These are phyloP conservation scores for Phellopilus nigrolimitatus DNA, from an alignment of 1,284 basidiomycete genomes.

Conservation along the genomic window DNA sequence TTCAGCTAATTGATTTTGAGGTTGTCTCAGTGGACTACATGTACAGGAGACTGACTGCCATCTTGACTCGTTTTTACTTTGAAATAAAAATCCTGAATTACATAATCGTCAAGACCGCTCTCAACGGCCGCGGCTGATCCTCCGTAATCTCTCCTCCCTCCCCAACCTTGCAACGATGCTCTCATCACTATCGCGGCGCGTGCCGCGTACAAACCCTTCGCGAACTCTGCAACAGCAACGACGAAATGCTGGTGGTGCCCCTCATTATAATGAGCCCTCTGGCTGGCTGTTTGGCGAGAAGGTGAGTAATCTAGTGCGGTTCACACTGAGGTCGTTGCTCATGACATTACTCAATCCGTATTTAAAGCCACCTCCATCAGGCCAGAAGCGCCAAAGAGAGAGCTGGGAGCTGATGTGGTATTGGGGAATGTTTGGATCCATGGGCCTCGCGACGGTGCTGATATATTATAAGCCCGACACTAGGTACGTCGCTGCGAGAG, in stretches of 20 bases:
- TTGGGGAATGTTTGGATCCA: constrained; percentile 85
- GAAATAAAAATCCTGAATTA: no score
- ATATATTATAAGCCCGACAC: constrained; percentile 96
- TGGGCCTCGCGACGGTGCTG: constrained; percentile 73
- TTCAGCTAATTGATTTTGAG: neutral
- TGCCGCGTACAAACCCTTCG: constrained; percentile 7
- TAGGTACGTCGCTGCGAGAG: constrained; percentile 52
- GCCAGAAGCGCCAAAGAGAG: constrained; percentile 82
- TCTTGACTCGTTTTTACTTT: no score
- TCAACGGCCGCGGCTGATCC: no score
- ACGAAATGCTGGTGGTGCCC: constrained; percentile 41
- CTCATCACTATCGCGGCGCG: constrained; percentile 14
- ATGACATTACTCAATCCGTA: constrained; percentile 12
- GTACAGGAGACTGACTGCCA: no score
- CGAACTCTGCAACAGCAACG: constrained; percentile 7
- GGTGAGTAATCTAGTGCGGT: constrained; percentile 41
- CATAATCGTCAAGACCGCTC: no score
- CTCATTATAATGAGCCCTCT: constrained; percentile 83
- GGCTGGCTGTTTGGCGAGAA: constrained; percentile 88
- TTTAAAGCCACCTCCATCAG: constrained; percentile 63
- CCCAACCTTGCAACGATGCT: constrained; percentile 11
- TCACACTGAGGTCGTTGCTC: constrained; percentile 3
- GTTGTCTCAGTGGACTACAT: no score
- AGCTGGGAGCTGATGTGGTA: constrained; percentile 90
- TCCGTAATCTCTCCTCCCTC: neutral